Base-by-base conservation (phyloP, 2,329 filamentous ascomycete species). In the Cytospora piceae region DNA sequence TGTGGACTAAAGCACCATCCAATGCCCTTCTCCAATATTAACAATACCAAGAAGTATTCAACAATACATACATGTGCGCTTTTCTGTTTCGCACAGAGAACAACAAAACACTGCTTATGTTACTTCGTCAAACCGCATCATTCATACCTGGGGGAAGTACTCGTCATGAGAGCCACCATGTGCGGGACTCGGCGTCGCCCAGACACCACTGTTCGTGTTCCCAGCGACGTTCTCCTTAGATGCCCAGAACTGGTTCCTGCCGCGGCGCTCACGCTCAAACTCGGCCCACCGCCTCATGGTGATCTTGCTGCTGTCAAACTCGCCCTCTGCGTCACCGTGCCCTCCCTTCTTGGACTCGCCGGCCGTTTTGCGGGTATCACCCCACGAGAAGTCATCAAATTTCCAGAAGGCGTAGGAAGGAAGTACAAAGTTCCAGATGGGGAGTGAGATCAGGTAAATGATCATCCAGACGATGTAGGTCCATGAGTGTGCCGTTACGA, bases 351-450 rank as follows among this genome's bases (percentile, higher is more conserved):
- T 94, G 17, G 87, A 90, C 74, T 97, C 94, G 32, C 94, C 94
- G 0, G 90, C 92, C 51, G 94, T 97, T 86, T 98, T 96, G 68
- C 95, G 88, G 63, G 95, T 99, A 70, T 99, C 96, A 74, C 95
- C 95, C 95, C 95, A 99, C 65, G 92, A 96, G 83, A 99, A 99
- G 81, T 99, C 95, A 77, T 99, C 95, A 76, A 99, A 99, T 81
- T 99, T 98, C 95, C 95, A 99, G 83, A 94, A 99, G 3, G 95
- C 91, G 76, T 99, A 99, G 9, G 87, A 87, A 0, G 95, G 95
- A 11, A 99, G 87, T 46, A 99, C 84, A 76, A 99, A 97, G 79
- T 99, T 99, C 95, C 95, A 99, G 65, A 99, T 86, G 0, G 96
- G 96, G 1, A 99, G 87, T 0, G 95, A 97, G 55, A 94, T 62